These are phyloP conservation scores for Penicillium sp. DNA, from an alignment of 2,329 filamentous ascomycete species.

Conservation along the genomic window DNA sequence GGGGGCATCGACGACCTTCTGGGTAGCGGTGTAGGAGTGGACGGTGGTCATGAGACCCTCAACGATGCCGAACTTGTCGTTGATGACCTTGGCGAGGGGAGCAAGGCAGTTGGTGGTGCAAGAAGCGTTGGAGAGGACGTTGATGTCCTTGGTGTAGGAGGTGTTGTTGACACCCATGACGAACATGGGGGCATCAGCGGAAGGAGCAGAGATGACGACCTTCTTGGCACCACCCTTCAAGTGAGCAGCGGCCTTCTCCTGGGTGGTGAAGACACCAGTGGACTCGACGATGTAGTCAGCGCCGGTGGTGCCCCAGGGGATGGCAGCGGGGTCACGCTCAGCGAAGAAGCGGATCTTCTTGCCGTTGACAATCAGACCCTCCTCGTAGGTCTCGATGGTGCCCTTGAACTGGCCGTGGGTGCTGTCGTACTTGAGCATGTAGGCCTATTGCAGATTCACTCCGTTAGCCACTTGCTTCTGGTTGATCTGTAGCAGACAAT, in stretches of 20 bases:
- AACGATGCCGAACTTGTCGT: slow-evolving; percentile 95
- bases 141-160: slow-evolving; percentile 78
- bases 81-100: slow-evolving; percentile 96
- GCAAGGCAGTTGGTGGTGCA: slow-evolving; percentile 99
- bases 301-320: slow-evolving; percentile 80
- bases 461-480: too few species aligned
- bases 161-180: slow-evolving; percentile 99
- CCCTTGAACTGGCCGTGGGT: slow-evolving; percentile 97
- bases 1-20: slow-evolving; percentile 98
- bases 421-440: slow-evolving; percentile 99
- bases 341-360: slow-evolving; percentile 92
- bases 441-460: too few species aligned
- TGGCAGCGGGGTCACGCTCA: slow-evolving; percentile 78
- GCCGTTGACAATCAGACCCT: slow-evolving; percentile 78
- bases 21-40: slow-evolving; percentile 99
- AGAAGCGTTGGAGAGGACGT: slow-evolving; percentile 97
- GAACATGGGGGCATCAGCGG: slow-evolving; percentile 91
- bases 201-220: slow-evolving; percentile 61
- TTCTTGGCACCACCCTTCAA: slow-evolving; percentile 97
- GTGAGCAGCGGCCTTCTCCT: slow-evolving; percentile 86
- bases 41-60: slow-evolving; percentile 99
- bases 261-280: slow-evolving; percentile 98
- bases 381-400: slow-evolving; percentile 59
- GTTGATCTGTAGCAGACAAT: background rate
- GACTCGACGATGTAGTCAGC: slow-evolving; percentile 95